Evolutionary conservation across 2,329 filamentous ascomycete species (phyloP), one percentile per base, ranked within the genome.

Genomic region (Botrytis elliptica): DNA sequence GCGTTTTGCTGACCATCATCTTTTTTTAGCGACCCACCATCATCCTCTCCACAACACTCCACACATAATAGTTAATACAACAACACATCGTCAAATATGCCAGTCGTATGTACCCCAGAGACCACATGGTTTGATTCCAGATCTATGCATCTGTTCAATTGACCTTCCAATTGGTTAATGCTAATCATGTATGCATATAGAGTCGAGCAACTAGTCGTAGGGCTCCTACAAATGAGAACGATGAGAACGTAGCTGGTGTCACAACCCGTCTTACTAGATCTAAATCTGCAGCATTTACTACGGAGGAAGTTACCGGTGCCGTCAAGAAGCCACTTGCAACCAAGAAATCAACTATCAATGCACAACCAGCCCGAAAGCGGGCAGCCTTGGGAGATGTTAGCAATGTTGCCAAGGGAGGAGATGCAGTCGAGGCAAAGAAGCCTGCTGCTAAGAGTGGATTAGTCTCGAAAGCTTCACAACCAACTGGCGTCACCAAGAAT

Each of bases 301-400:
- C 81, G 78, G 91, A 91, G 78, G 92, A 92, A 71, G 83, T 85
- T 72, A 84, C 85, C 38, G 77, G 66, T 79, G 84, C 87, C 46
- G 79, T 85, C 71, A 89, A 89, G 81, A 91, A 91, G 80, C 86
- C 89, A 42, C 83, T 93, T 70, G 91, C 92, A 83, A 86, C 90
- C 68, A 95, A 94, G 85, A 93, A 91, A 83, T 84, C 90, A 25
- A 84, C 86, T 42, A 86, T 84, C 77, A 82, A 83, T 73, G 84
- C 85, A 70, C 83, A 86, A 79, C 83, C 86, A 66, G 86, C 86
- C 75, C 88, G 92, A 81, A 96, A 93, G 85, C 93, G 96, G 81
- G 89, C 92, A 79, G 95, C 93, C 67, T 88, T 99, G 55, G 94
- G 93, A 74, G 96, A 99, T 85, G 92, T 98, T 79, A 98, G 94